These are phyloP conservation scores for Penicillium crystallinum DNA, from an alignment of 495 filamentous ascomycete genomes.

Conservation along the genomic window DNA sequence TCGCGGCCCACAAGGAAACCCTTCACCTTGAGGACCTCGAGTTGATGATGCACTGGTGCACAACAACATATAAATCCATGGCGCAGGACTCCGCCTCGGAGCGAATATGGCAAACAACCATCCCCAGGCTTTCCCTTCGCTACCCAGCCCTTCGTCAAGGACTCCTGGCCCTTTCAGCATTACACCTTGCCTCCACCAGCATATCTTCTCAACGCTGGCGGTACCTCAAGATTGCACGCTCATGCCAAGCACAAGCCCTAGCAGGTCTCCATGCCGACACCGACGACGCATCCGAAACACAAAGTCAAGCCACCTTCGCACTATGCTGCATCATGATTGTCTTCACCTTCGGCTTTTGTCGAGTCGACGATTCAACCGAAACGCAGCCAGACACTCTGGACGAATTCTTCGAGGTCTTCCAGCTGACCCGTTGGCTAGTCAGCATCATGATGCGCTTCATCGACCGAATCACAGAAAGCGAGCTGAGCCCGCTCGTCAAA, in stretches of 20 bases:
- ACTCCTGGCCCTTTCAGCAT: constrained; percentile 44
- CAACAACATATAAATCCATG: constrained; percentile 38
- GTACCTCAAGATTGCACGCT: constrained; percentile 26
- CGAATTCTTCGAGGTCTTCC: constrained; percentile 41
- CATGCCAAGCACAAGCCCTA: constrained; percentile 38
- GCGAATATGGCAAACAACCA: constrained; percentile 40
- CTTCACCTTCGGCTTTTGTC: constrained; percentile 40
- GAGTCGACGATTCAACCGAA: constrained; percentile 21
- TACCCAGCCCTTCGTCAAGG: constrained; percentile 46
- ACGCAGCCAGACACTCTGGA: constrained; percentile 25
- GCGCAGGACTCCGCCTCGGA: constrained; percentile 28
- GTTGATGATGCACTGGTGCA: constrained; percentile 46
- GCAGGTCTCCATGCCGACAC: constrained; percentile 23
- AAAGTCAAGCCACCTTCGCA: constrained; percentile 43
- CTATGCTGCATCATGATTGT: constrained; percentile 43
- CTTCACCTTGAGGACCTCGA: constrained; percentile 34
- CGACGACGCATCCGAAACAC: constrained; percentile 25
- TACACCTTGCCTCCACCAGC: constrained; percentile 34
- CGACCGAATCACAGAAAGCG: constrained; percentile 32
- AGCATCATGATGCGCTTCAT: constrained; percentile 26
- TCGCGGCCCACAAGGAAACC: constrained; percentile 6
- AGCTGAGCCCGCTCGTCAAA: constrained; percentile 29
- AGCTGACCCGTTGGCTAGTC: constrained; percentile 35
- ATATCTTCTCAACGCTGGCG: constrained; percentile 13
- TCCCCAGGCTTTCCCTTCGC: constrained; percentile 41